Base-by-base conservation (phyloP, 164 flowering plant species). In the Macadamia integrifolia region DNA sequence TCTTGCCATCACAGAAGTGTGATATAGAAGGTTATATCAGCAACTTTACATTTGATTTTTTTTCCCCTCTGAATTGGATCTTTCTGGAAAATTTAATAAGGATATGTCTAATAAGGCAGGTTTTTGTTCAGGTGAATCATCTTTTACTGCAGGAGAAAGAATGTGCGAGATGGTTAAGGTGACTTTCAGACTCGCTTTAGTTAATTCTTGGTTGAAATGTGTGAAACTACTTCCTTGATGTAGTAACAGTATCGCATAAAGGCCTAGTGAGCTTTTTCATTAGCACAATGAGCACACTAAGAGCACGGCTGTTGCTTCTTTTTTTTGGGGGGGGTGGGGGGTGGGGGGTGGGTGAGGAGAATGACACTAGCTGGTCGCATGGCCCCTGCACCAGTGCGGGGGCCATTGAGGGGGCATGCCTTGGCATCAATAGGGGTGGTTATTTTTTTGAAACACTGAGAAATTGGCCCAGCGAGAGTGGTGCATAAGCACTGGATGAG, bases 101-200 rank as follows among this genome's bases (percentile, higher is more conserved):
- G 15, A 12, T 43, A 14, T 53, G 14, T 17, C 48, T 61, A 72
- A 53, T 66, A 61, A 9, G 40, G 23, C 18, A 6, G 71, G 60
- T 64, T 17, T 23, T 71, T 56, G 72, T 63, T 73, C 81, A 50
- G 71, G 75, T 58, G 97, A 88, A 67, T 86, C 96, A 64, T 90
- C 99, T 30, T 77, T 79, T 68, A 64, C 76, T 68, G 87, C 94
- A 31, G 98, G 96, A 13, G 88, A 85, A 80, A 88, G 85, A 80
- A 84, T 95, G 94, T 76, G 72, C 29, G 92, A 90, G 76, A 69
- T 72, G 44, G 94, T 89, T 63, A 94, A 94, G 99, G 99, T 94
- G 50, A 58, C 28, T 23, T 31, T 30, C 0, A 11, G 61, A 17
- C 58, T 48, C 32, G 46, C 50, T 46, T 46, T 46, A 8, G 35